Conservation (phyloP, 1,284 basidiomycete genomes). For the Heterobasidion annosum region DNA sequence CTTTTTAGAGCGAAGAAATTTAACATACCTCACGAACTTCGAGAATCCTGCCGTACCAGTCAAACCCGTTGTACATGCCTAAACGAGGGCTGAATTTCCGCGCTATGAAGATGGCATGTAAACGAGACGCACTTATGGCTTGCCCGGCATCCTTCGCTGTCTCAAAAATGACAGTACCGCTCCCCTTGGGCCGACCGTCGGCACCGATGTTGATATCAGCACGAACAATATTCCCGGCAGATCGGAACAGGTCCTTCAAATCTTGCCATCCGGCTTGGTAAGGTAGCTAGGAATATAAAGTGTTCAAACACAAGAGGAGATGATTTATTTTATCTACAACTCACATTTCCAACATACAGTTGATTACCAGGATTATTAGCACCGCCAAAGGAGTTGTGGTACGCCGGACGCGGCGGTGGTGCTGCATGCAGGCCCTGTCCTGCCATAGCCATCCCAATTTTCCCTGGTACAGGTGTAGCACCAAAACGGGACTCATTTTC, state of each 20-base stretch:
- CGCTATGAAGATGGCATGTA: background rate
- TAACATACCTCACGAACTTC: constrained; percentile 81
- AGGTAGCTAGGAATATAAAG: constrained; percentile 53
- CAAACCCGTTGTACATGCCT: constrained; percentile 93
- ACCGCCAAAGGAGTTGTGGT: constrained; percentile 61
- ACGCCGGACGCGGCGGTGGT: constrained; percentile 66
- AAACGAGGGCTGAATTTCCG: constrained; percentile 1
- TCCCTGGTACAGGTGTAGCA: constrained; percentile 85
- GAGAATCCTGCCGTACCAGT: constrained; percentile 88
- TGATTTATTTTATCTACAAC: constrained; percentile 17
- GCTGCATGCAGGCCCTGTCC: constrained; percentile 67
- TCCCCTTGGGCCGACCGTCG: constrained; percentile 91
- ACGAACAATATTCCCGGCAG: constrained; percentile 88
- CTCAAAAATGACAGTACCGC: constrained; percentile 92
- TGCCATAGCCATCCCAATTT: constrained; percentile 87
- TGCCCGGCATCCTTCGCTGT: constrained; percentile 84
- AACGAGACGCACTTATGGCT: constrained; percentile 67
- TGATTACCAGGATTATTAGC: constrained; percentile 74
- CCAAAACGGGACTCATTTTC: constrained; percentile 94
- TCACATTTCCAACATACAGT: constrained; percentile 86
- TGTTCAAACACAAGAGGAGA: constrained; percentile 3
- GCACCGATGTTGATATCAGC: constrained; percentile 90
- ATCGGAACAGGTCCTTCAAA: constrained; percentile 93
- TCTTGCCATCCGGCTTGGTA: constrained; percentile 98
- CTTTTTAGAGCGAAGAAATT: constrained; percentile 1